A percentile compares a stretch with the other conserved stretches of the same genome.
Conservation (phyloP, 768 basidiomycete genomes). For the Amyloporia xantha region DNA sequence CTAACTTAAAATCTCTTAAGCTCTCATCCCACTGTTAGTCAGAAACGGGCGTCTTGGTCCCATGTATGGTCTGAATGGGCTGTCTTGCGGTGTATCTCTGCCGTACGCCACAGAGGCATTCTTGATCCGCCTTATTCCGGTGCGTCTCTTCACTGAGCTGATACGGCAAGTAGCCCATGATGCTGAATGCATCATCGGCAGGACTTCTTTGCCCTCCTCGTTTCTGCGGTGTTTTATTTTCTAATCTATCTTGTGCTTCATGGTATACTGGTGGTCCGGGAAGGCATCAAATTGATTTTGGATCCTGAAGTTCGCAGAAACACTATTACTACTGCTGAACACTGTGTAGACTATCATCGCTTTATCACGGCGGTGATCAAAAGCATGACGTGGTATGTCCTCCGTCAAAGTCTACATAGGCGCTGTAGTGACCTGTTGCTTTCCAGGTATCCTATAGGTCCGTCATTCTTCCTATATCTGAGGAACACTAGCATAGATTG, state of each 20-base stretch:
- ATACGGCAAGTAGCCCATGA: not conserved
- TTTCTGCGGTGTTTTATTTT: slow-evolving; percentile 52
- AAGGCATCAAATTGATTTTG: slow-evolving; percentile 44
- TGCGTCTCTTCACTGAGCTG: slow-evolving; percentile 24
- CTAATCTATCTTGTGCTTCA: slow-evolving; percentile 56
- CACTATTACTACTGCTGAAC: slow-evolving; percentile 13
- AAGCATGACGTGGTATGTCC: slow-evolving; percentile 63
- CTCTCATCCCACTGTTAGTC: slow-evolving; percentile 22
- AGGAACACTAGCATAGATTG: not conserved
- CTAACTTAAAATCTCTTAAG: slow-evolving; percentile 9
- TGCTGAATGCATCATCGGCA: slow-evolving; percentile 20
- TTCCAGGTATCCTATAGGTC: slow-evolving; percentile 55
- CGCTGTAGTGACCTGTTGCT: slow-evolving; percentile 5
- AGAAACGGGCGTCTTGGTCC: slow-evolving; percentile 30
- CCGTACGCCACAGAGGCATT: slow-evolving; percentile 38
- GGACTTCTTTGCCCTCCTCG: slow-evolving; percentile 53
- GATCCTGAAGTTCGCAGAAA: slow-evolving; percentile 42
- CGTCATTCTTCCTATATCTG: slow-evolving; percentile 14
- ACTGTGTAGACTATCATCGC: slow-evolving; percentile 42
- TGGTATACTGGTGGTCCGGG: slow-evolving; percentile 45
- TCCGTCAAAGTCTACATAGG: not conserved
- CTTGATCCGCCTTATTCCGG: slow-evolving; percentile 56
- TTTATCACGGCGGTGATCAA: slow-evolving; percentile 58
- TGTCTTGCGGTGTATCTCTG: slow-evolving; percentile 46
- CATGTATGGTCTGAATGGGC: slow-evolving; percentile 45